Base-by-base conservation (phyloP, 257 asterid genomes). In the Nicotiana paniculata region DNA sequence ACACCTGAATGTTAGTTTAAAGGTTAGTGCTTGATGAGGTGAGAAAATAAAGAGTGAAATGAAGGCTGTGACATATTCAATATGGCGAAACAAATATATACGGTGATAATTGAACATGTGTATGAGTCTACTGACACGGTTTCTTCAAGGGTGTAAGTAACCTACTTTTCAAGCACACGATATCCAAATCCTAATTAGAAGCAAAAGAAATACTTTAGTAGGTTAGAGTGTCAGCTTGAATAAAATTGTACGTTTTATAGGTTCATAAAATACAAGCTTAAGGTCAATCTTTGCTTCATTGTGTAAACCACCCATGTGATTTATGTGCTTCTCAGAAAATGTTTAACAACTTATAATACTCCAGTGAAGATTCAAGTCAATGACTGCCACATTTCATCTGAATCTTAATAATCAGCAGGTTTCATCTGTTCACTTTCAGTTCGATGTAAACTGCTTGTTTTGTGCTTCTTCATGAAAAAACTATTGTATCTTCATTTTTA, bases 1-100 rank as follows among this genome's bases (percentile, higher is more conserved):
- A 91, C 87, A 96, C 98, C 98, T 96, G 85, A 87, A 85, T 72
- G 79, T 81, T 84, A 85, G 83, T 84, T 79, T 80, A 35, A 84
- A 54, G 63, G 64, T 70, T 58, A 81, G 83, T 48, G 63, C 51
- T 65, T 39, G 74, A 85, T 65, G 84, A 88, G 85, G 82, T 65
- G 83, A 85, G 82, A 54, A 77, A 37, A 61, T 59, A 65, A 75
- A 75, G 63, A 51, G 63, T 7, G 63, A 28, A 75, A 48, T 75
- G 79, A 72, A 46, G 13, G 63, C 11, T 26, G 63, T 69, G 65
- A 83, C 54, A 33, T 57, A 43, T 33, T 43, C 26, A 61, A 65
- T 65, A 69, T 21, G 28, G 76, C 30, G 58, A 35, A 54, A 82
- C 39, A 26, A 37, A 57, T 53, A 64, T 32, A 75, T 15, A 75